phyloP scores from a whole-genome alignment of 306 rosid genomes.

The Fagus crenata region DNA sequence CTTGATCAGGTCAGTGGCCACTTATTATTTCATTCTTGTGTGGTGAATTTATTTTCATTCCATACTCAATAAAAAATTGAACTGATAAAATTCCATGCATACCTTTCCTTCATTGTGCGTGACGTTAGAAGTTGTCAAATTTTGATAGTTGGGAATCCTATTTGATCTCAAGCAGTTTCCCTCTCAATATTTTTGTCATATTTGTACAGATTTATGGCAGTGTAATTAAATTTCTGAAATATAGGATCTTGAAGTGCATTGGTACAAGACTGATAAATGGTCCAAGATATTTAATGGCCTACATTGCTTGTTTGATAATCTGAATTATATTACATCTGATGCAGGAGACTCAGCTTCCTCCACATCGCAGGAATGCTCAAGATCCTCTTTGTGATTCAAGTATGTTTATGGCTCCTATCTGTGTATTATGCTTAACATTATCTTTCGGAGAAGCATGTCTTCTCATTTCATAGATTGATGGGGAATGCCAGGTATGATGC shows the following conservation, averaged over 20 bases:
- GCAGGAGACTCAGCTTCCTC: conserved; percentile 82
- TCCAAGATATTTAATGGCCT: background rate
- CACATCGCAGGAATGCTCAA: conserved; percentile 68
- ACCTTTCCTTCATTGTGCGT: conserved; percentile 1
- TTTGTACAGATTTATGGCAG: background rate
- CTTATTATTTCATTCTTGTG: conserved; percentile 24
- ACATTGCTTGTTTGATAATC: conserved; percentile 1
- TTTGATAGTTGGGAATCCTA: background rate
- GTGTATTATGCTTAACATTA: conserved; percentile 13
- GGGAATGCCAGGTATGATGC: conserved; percentile 67
- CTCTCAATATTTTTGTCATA: background rate
- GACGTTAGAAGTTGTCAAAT: background rate
- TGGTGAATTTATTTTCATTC: conserved; percentile 21
- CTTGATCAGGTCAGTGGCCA: conserved; percentile 68
- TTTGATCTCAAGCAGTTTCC: background rate
- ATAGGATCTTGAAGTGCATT: background rate
- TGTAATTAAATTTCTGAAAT: background rate
- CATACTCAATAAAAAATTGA: conserved; percentile 13
- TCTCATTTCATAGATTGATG: conserved; percentile 30
- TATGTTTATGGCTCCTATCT: conserved; percentile 41
- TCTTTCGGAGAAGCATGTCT: conserved; percentile 12
- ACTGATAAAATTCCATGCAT: conserved; percentile 9
- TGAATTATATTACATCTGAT: conserved; percentile 26
- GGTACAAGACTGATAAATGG: background rate
- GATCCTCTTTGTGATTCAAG: conserved; percentile 90